Conservation (phyloP, 2,329 filamentous ascomycete genomes). For the Conoideocrella luteorostrata region DNA sequence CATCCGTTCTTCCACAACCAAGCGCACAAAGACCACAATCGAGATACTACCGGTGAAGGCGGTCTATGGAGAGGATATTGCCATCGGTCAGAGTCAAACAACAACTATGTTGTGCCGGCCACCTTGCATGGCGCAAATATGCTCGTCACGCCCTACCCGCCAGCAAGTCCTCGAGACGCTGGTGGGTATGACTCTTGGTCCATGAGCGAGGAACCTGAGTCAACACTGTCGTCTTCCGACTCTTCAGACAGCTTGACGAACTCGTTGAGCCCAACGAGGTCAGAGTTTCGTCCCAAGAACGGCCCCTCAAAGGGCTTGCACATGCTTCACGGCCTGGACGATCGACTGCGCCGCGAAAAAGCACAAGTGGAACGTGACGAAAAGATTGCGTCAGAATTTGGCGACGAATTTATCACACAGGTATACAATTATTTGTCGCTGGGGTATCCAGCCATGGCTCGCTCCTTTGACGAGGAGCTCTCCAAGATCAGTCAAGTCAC, state of each 20-base stretch:
- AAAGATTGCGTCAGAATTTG: constrained; percentile 60
- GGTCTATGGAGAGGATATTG: constrained; percentile 78
- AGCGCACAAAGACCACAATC: constrained; percentile 41
- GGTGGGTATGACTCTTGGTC: constrained; percentile 33
- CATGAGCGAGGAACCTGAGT: constrained; percentile 35
- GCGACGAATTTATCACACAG: constrained; percentile 82
- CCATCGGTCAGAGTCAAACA: constrained; percentile 33
- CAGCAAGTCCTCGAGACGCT: constrained; percentile 34
- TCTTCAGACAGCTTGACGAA: constrained; percentile 13
- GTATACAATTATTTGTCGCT: constrained; percentile 96
- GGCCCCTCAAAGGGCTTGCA: constrained; percentile 38
- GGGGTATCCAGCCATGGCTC: constrained; percentile 81
- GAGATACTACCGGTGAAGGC: constrained; percentile 49
- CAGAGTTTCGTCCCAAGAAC: constrained; percentile 21
- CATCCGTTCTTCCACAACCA: constrained; percentile 50
- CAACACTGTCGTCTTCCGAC: constrained; percentile 18
- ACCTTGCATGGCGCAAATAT: constrained; percentile 40
- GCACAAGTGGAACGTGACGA: constrained; percentile 43
- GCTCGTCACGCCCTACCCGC: constrained; percentile 43
- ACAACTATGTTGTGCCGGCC: constrained; percentile 33
- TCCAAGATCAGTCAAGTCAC: constrained; percentile 70
- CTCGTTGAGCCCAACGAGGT: constrained; percentile 11
- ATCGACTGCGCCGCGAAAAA: constrained; percentile 44
- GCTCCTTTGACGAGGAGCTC: constrained; percentile 77
- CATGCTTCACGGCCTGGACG: constrained; percentile 45